Evolutionary conservation across 2,329 filamentous ascomycete genomes (phyloP).

Genomic region (Diaporthe helianthi): DNA sequence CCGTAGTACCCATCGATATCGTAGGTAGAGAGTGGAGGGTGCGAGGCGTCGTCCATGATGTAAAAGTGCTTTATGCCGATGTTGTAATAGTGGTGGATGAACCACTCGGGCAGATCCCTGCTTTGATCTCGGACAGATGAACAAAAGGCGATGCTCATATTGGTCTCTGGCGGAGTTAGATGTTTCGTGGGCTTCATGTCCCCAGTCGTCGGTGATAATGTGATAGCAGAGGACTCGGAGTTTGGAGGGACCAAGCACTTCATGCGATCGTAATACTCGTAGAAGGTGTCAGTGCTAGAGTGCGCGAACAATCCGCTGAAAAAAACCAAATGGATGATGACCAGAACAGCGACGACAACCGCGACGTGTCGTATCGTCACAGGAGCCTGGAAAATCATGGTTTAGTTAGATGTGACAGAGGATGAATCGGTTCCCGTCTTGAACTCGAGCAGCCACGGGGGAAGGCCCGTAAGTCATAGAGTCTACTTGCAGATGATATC

Average conservation of each 20-base stretch:
- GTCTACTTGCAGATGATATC: neutral
- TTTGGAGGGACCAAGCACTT: neutral
- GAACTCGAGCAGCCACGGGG: neutral
- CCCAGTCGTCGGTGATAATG: neutral
- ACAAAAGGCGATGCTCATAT: conserved; percentile 26
- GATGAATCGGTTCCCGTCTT: too few species aligned
- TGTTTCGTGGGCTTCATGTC: neutral
- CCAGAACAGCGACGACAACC: neutral
- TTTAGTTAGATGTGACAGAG: neutral
- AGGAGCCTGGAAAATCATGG: conserved; percentile 5
- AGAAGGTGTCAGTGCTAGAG: neutral
- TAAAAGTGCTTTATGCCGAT: conserved; percentile 36
- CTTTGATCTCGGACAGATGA: conserved; percentile 32
- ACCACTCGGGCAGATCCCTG: conserved; percentile 34
- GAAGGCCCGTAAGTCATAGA: neutral
- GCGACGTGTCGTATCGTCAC: conserved; percentile 4
- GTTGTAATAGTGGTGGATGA: conserved; percentile 35
- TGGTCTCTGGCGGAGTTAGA: neutral
- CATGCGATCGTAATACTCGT: conserved; percentile 12
- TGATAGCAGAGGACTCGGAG: neutral
- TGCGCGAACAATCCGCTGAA: neutral
- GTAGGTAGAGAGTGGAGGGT: conserved; percentile 29
- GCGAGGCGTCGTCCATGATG: conserved; percentile 36
- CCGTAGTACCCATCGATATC: conserved; percentile 17
- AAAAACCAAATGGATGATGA: neutral